Evolutionary conservation across 2,329 filamentous ascomycete genomes (phyloP).

Genomic region (Epichloe brachyelytri): DNA sequence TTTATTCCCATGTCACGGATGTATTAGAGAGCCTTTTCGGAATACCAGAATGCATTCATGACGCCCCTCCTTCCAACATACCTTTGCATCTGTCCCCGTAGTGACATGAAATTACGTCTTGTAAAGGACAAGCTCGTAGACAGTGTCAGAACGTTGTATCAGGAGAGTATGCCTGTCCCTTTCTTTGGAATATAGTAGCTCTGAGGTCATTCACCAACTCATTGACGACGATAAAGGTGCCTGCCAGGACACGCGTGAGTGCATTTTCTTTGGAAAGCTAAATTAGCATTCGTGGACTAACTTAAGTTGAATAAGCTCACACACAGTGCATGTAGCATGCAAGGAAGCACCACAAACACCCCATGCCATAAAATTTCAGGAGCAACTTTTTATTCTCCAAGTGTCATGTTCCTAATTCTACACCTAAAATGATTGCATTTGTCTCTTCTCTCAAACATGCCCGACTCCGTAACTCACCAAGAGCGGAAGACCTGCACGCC

Average conservation of each 20-base stretch:
- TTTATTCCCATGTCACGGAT: conserved; percentile 18
- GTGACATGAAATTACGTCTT: not conserved
- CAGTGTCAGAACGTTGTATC: no score
- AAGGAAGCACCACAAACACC: not conserved
- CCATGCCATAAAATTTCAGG: not conserved
- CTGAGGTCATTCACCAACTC: no score
- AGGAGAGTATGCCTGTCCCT: no score
- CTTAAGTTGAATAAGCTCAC: no score
- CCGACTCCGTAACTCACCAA: not conserved
- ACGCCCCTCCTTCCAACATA: conserved; percentile 5
- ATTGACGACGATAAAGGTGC: no score
- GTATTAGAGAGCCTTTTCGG: conserved; percentile 23
- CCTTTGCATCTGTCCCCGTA: not conserved
- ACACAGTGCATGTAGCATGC: no score
- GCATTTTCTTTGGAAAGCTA: no score
- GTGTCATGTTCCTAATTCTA: not conserved
- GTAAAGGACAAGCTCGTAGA: not conserved
- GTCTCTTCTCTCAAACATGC: not conserved
- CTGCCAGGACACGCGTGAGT: no score
- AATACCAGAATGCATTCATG: conserved; percentile 21
- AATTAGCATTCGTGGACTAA: no score
- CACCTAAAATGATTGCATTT: not conserved
- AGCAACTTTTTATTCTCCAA: not conserved
- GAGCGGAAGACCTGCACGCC: conserved; percentile 22
- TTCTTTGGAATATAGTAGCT: no score